Evolutionary conservation across 352 stramenopile genomes (phyloP).

Genomic region (Globisporangium echinulatum): DNA sequence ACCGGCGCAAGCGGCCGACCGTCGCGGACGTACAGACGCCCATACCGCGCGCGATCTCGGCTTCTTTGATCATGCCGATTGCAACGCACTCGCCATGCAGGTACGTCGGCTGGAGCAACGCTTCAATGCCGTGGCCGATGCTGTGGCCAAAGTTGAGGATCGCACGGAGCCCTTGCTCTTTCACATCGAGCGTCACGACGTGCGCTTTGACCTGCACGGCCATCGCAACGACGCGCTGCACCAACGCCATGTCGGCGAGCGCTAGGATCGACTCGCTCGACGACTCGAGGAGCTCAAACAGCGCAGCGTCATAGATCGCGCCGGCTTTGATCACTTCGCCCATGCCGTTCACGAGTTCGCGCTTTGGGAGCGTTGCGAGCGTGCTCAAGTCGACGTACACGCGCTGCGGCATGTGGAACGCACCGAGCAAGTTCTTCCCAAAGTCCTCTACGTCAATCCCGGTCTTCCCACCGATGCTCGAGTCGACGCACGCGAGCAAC

Average conservation of each 20-base stretch:
- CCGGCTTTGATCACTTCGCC: slow-evolving; percentile 98
- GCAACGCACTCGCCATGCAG: slow-evolving; percentile 96
- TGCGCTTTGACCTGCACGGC: slow-evolving; percentile 92
- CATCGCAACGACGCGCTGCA: slow-evolving; percentile 58
- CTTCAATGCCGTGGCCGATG: slow-evolving; percentile 98
- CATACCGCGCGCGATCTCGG: slow-evolving; percentile 87
- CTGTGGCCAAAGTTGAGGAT: slow-evolving; percentile 99
- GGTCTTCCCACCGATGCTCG: slow-evolving; percentile 97
- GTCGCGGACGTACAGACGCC: slow-evolving; percentile 64
- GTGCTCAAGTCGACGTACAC: slow-evolving; percentile 95
- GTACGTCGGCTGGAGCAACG: slow-evolving; percentile 92
- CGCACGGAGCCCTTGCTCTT: slow-evolving; percentile 93
- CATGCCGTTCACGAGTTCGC: slow-evolving; percentile 94
- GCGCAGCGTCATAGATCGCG: slow-evolving; percentile 90
- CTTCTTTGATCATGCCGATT: slow-evolving; percentile 96
- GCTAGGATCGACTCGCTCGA: slow-evolving; percentile 80
- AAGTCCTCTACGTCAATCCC: slow-evolving; percentile 93
- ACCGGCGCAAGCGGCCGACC: slow-evolving; percentile 60
- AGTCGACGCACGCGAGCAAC: slow-evolving; percentile 98
- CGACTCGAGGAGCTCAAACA: slow-evolving; percentile 93
- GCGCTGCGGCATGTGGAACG: slow-evolving; percentile 97
- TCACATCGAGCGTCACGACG: slow-evolving; percentile 94
- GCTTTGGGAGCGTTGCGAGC: slow-evolving; percentile 92
- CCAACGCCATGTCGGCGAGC: slow-evolving; percentile 54
- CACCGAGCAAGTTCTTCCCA: slow-evolving; percentile 97